These are phyloP conservation scores for Tylopilus sp. DNA, from an alignment of 1,284 basidiomycete genomes.

Conservation along the genomic window DNA sequence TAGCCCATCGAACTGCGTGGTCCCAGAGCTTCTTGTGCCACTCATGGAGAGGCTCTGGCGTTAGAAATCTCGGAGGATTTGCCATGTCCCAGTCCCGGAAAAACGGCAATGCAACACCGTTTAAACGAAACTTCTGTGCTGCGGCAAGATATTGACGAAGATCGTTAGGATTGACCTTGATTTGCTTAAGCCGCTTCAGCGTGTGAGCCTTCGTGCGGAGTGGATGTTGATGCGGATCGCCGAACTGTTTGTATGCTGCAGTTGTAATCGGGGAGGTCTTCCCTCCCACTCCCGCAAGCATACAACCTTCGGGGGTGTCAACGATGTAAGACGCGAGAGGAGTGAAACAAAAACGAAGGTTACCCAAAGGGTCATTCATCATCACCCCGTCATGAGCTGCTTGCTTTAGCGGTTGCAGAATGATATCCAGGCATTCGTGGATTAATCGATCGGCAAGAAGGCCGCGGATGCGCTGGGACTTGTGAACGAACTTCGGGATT, in stretches of 20 bases:
- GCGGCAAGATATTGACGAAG: neutral
- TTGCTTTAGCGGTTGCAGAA: neutral
- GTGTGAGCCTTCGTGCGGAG: neutral
- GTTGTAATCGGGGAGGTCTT: neutral
- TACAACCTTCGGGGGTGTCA: neutral
- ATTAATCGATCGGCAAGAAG: neutral
- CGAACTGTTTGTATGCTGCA: neutral
- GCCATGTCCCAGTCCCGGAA: neutral
- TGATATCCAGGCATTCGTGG: neutral
- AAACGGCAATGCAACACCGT: neutral
- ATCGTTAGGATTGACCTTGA: neutral
- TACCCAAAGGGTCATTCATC: neutral
- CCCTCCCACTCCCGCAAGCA: neutral
- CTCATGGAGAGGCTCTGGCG: neutral
- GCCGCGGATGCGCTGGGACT: neutral
- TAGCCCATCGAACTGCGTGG: neutral
- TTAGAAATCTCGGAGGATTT: neutral
- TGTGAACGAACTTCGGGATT: neutral
- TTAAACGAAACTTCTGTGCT: neutral
- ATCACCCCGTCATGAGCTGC: neutral
- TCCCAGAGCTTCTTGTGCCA: neutral
- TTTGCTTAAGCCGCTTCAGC: neutral
- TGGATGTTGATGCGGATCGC: neutral
- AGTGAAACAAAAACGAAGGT: no score
- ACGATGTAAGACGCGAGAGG: neutral